Evolutionary conservation across 108 stramenopile species (phyloP).

Genomic region (Cyclotella baltica): DNA sequence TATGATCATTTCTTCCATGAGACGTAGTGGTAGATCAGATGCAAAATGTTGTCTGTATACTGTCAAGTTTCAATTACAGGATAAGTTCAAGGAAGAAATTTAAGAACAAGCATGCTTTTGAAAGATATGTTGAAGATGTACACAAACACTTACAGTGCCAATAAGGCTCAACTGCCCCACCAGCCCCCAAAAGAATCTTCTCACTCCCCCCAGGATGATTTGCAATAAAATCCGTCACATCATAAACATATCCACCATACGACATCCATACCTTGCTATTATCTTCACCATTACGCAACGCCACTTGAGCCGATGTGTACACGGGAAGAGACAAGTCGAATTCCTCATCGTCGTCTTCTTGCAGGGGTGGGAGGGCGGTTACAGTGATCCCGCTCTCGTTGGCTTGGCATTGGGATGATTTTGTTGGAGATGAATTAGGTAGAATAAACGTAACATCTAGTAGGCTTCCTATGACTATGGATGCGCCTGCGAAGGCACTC

Average conservation of each 20-base stretch:
- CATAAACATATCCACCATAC: slow-evolving; percentile 92
- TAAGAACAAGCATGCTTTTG: not conserved
- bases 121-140: not conserved
- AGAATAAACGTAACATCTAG: not conserved
- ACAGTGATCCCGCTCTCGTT: not conserved
- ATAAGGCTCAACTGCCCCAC: slow-evolving; percentile 61
- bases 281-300: slow-evolving; percentile 2
- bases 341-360: slow-evolving; percentile 4
- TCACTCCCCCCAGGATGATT: slow-evolving; percentile 91
- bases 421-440: not conserved
- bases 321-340: not conserved
- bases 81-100: not conserved
- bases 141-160: slow-evolving; percentile 47
- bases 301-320: slow-evolving; percentile 9
- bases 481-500: not conserved
- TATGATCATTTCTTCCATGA: slow-evolving; percentile 84
- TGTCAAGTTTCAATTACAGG: slow-evolving; percentile 12
- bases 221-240: slow-evolving; percentile 93
- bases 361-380: not conserved
- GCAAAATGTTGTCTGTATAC: slow-evolving; percentile 90
- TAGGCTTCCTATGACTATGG: not conserved
- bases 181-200: slow-evolving; percentile 90
- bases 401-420: not conserved
- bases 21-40: slow-evolving; percentile 75
- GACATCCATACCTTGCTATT: slow-evolving; percentile 80